Percentiles rank a stretch among this genome's conserved stretches.
Evolutionary conservation across 2,329 filamentous ascomycete genomes (phyloP).

Genomic region (Diaporthe eres): DNA sequence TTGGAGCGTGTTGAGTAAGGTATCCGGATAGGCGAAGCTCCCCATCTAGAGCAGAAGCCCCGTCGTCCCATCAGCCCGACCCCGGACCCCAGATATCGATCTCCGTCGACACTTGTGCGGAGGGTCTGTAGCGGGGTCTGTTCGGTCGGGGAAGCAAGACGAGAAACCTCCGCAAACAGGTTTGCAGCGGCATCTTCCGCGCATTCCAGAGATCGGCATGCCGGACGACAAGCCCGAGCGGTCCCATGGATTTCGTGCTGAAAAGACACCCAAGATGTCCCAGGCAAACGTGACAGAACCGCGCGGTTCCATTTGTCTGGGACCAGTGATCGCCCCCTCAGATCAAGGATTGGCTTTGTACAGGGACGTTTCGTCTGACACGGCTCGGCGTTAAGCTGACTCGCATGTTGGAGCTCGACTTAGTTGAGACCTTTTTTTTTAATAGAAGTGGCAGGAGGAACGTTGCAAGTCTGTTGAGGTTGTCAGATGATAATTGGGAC

Average conservation of each 20-base stretch:
- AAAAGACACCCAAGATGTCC: neutral
- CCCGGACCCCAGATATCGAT: conserved; percentile 6
- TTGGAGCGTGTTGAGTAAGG: neutral
- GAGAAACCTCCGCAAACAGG: neutral
- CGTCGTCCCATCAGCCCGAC: neutral
- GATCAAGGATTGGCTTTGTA: conserved; percentile 15
- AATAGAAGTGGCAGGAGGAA: neutral
- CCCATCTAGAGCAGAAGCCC: neutral
- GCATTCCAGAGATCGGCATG: neutral
- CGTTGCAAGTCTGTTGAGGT: neutral
- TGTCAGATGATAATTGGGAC: neutral
- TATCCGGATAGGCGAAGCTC: neutral
- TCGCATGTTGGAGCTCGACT: conserved; percentile 5
- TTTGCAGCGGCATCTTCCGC: conserved; percentile 8
- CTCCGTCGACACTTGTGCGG: neutral
- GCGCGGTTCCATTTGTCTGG: conserved; percentile 20
- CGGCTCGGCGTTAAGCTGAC: conserved; percentile 14
- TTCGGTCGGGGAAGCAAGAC: neutral
- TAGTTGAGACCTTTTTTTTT: neutral
- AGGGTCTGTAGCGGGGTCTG: neutral
- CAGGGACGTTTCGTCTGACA: conserved; percentile 18
- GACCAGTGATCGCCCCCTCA: conserved; percentile 13
- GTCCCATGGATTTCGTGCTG: neutral
- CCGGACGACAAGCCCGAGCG: neutral
- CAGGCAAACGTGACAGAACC: conserved; percentile 18